phyloP scores from a whole-genome alignment of 176 grass and related monocot species.

The Calamus simplicifolius region DNA sequence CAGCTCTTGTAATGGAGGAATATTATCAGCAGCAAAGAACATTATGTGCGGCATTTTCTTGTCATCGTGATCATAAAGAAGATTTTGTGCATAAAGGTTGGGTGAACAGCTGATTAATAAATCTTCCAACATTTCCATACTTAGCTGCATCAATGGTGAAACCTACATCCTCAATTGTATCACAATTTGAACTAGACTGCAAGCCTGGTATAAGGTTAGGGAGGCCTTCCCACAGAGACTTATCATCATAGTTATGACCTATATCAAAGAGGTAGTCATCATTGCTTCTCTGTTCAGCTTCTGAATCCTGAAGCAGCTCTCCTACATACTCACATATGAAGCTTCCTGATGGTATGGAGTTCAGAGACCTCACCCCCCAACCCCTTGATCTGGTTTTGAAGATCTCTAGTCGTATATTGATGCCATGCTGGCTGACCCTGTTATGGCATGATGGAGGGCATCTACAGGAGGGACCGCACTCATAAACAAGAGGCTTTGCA shows the following conservation, averaged over 20 bases:
- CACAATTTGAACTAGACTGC: constrained; percentile 12
- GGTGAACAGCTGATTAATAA: constrained; percentile 84
- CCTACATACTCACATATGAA: constrained; percentile 79
- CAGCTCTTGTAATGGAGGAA: constrained; percentile 71
- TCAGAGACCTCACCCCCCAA: constrained; percentile 73
- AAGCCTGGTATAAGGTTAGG: constrained; percentile 9
- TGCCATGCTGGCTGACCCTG: constrained; percentile 54
- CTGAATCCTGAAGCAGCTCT: constrained; percentile 36
- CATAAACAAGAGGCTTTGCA: constrained; percentile 47
- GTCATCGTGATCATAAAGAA: constrained; percentile 71
- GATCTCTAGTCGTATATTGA: constrained; percentile 62
- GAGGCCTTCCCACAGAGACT: constrained; percentile 27
- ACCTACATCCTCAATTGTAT: constrained; percentile 26
- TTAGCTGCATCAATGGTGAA: constrained; percentile 61
- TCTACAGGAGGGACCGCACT: constrained; percentile 67
- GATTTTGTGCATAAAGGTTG: constrained; percentile 65
- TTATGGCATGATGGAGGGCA: constrained; percentile 62
- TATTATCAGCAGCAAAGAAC: constrained; percentile 69
- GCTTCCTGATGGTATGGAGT: constrained; percentile 62
- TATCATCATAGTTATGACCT: constrained; percentile 41
- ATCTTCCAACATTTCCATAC: constrained; percentile 63
- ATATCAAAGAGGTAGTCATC: constrained; percentile 65
- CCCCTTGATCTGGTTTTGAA: constrained; percentile 57
- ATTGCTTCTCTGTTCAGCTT: constrained; percentile 48
- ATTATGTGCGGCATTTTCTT: constrained; percentile 59